A percentile compares a stretch with the other conserved stretches of the same genome.
phyloP scores from a whole-genome alignment of 495 filamentous ascomycete genomes.

The Trichoderma orchidacearum region DNA sequence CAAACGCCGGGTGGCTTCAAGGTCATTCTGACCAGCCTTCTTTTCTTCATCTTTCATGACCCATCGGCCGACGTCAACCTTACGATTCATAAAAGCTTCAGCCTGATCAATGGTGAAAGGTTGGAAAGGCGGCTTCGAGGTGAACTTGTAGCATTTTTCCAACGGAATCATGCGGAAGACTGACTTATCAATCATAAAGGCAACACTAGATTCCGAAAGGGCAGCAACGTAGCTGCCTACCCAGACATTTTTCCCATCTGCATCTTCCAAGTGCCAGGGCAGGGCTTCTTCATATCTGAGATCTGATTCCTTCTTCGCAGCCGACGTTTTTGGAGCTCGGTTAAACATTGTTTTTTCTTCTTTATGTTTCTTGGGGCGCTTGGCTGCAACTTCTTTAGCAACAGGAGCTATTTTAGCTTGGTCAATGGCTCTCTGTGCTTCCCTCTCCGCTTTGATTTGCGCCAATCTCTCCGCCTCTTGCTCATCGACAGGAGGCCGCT shows the following conservation, averaged over 20 bases:
- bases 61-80: conserved; percentile 60
- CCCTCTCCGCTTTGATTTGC: conserved; percentile 55
- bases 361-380: conserved; percentile 51
- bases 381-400: conserved; percentile 30
- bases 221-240: conserved; percentile 79
- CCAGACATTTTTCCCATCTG: conserved; percentile 86
- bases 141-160: conserved; percentile 93
- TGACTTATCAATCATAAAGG: conserved; percentile 52
- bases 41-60: conserved; percentile 53
- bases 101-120: conserved; percentile 71
- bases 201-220: conserved; percentile 60
- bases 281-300: conserved; percentile 88
- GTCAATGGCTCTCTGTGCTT: conserved; percentile 69
- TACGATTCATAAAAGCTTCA: conserved; percentile 66
- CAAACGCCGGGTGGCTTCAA: conserved; percentile 32
- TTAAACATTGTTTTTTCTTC: conserved; percentile 57
- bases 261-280: conserved; percentile 95
- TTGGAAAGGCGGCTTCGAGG: conserved; percentile 69
- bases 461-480: conserved; percentile 52
- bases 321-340: conserved; percentile 38
- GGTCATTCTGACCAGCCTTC: conserved; percentile 31
- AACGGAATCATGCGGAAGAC: conserved; percentile 79
- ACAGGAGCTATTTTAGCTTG: conserved; percentile 78
- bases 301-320: conserved; percentile 61
- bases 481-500: conserved; percentile 36